Conservation (phyloP, 768 basidiomycete species). For the Saitozyma sp. region DNA sequence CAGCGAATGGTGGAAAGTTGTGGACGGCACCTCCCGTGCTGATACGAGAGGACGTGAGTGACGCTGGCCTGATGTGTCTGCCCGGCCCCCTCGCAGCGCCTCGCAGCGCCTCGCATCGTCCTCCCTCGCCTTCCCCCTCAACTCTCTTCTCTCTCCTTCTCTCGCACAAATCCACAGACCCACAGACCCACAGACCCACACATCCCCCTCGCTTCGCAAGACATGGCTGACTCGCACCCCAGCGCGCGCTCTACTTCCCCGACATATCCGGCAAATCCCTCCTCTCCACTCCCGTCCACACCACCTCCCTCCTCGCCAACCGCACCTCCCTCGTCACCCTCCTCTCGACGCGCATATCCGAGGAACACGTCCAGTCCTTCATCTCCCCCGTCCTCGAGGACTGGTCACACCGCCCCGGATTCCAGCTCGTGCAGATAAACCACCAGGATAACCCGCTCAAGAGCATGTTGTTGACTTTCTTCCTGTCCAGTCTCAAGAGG, state of each 20-base stretch:
- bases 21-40: constrained; percentile 89
- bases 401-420: constrained; percentile 23
- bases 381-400: constrained; percentile 46
- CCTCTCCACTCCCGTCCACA: constrained; percentile 61
- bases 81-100: not conserved
- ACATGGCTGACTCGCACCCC: constrained; percentile 6
- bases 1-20: constrained; percentile 79
- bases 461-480: constrained; percentile 81
- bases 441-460: constrained; percentile 92
- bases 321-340: constrained; percentile 78
- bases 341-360: constrained; percentile 82
- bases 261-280: constrained; percentile 75
- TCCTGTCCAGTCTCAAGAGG: constrained; percentile 70
- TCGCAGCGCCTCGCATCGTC: too few relatives aligned
- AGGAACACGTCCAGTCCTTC: constrained; percentile 81
- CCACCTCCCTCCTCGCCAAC: constrained; percentile 70
- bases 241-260: constrained; percentile 93
- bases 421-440: constrained; percentile 64
- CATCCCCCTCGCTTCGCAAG: constrained; percentile 58
- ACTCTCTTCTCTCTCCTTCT: constrained; percentile 88
- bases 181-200: constrained; percentile 57
- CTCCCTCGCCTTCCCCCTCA: not conserved
- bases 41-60: constrained; percentile 81
- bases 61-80: not conserved
- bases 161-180: constrained; percentile 74